Base-by-base conservation (phyloP, 73 alveolate species). In the Chromera velia region DNA sequence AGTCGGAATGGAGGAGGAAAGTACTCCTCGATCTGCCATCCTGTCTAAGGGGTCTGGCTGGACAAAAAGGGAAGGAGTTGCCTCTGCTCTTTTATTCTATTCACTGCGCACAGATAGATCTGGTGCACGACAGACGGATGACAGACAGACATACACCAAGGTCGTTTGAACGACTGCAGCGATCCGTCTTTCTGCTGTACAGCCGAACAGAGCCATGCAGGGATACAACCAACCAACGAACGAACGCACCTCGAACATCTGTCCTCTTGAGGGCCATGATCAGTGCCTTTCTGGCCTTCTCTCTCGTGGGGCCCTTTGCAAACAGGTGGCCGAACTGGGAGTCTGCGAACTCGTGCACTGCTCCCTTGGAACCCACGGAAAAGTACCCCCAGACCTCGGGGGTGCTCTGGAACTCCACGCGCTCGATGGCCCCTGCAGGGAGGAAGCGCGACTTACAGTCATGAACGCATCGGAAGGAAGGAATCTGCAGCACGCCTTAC, bases 311-410 rank as follows among this genome's bases (percentile, higher is more conserved):
- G 33, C 85, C 85, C 76, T 68, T 66, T 34, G 85, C 85, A 31
- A 77, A 77, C 72, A 77, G 66, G 85, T 77, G 85, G 26, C 85
- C 85, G 45, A 77, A 77, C 85, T 77, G 85, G 34, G 85, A 77
- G 74, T 77, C 85, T 9, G 85, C 85, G 78, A 67, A 77, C 78
- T 77, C 85, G 73, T 77, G 85, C 45, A 77, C 68, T 62, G 74
- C 85, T 18, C 85, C 85, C 76, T 76, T 70, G 49, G 85, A 76
- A 27, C 85, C 85, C 22, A 78, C 78, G 78, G 79, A 68, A 78
- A 78, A 78, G 78, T 78, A 78, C 28, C 85, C 85, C 85, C 85
- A 78, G 85, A 76, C 66, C 26, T 66, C 76, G 46, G 72, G 79
- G 31, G 85, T 48, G 72, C 75, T 49, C 29, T 78, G 85, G 66